Base-by-base conservation (phyloP, 306 rosid species). In the Cyamopsis tetragonoloba region DNA sequence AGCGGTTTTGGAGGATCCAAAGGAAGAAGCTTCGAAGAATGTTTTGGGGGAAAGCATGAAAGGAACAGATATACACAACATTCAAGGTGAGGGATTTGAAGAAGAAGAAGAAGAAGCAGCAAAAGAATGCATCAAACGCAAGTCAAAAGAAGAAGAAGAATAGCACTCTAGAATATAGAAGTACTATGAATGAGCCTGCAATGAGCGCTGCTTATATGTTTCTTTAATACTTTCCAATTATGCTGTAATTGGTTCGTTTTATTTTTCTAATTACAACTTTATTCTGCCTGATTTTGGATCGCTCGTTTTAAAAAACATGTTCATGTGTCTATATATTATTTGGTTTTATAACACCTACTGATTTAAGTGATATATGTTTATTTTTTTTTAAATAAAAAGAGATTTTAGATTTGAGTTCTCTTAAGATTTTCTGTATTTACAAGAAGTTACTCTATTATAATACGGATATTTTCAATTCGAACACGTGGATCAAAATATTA, bases 41-140 rank as follows among this genome's bases (percentile, higher is more conserved):
- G n/a, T n/a, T n/a, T n/a, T 9, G 60, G n/a, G 11, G 62, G 65
- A 50, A 56, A 61, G 76, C 74, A 75, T 74, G 27, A 74, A 80
- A 74, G 80, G 28, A 74, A 73, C 50, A 47, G 9, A 55, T 19
- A 22, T 41, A 53, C 18, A 12, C 66, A 70, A 54, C 74, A 75
- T 75, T 75, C 62, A 70, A 75, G 32, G 47, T 24, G 31, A n/a
- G 43, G 62, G 71, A 13, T 8, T 55, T 24, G 57, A 43, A 73
- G 44, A 22, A 51, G 17, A 42, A 64, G 7, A 26, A 41, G 13
- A 8, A 61, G 18, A 8, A 3, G 37, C 38, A 26, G 53, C 14
- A 24, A n/a, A 35, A 38, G 54, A 42, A 24, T 41, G 48, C 44
- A 57, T 32, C 19, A 57, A 57, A 10, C 11, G 44, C 58, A 4